Conservation (phyloP, 2,329 filamentous ascomycete species). For the Celoporthe dispersa region DNA sequence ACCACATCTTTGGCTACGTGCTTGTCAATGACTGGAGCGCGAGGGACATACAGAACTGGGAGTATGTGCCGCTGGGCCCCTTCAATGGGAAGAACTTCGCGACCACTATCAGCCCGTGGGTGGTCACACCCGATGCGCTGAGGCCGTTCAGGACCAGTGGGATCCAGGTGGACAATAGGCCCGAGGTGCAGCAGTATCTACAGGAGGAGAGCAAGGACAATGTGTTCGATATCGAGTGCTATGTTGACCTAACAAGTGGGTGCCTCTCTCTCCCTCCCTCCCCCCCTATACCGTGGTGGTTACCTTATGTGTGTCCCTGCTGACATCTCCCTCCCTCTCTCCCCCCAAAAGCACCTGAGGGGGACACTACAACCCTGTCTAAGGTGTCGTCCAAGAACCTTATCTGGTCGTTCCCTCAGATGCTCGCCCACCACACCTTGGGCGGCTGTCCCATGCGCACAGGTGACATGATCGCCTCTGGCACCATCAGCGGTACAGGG, state of each 20-base stretch:
- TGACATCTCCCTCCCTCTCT: conserved; percentile 29
- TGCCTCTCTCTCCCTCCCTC: conserved; percentile 24
- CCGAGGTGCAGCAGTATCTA: conserved; percentile 50
- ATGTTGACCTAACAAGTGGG: conserved; percentile 66
- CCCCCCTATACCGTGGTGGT: not conserved
- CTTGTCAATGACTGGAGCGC: conserved; percentile 89
- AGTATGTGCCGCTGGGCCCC: conserved; percentile 80
- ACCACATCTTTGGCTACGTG: conserved; percentile 78
- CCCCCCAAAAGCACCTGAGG: conserved; percentile 46
- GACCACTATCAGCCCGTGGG: conserved; percentile 78
- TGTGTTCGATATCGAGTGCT: conserved; percentile 71
- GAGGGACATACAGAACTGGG: conserved; percentile 81
- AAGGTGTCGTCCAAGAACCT: conserved; percentile 68
- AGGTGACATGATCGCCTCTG: conserved; percentile 77
- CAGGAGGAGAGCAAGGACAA: conserved; percentile 61
- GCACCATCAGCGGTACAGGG: conserved; percentile 66
- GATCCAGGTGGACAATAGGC: conserved; percentile 38
- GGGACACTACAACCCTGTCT: conserved; percentile 60
- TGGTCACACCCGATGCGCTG: conserved; percentile 76
- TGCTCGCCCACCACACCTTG: conserved; percentile 79
- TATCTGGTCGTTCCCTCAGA: conserved; percentile 82
- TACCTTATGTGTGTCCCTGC: not conserved
- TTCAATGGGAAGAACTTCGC: conserved; percentile 87
- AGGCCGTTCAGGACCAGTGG: conserved; percentile 54
- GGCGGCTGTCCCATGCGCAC: conserved; percentile 75